These are phyloP conservation scores for Pochonia chlamydosporia DNA, from an alignment of 2,329 filamentous ascomycete species.

Conservation along the genomic window DNA sequence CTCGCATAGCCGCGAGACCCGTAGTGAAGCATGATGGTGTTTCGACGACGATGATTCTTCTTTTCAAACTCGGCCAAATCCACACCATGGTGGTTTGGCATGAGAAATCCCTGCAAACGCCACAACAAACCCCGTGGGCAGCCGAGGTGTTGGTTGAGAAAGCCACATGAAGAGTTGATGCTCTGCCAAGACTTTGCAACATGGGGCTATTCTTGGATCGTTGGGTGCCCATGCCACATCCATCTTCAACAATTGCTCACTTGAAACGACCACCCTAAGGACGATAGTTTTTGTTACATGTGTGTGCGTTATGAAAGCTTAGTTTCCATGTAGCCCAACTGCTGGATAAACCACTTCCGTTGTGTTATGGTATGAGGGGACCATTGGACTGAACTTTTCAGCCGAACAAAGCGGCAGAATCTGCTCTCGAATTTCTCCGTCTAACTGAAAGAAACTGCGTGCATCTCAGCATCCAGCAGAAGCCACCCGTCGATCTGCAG, in stretches of 20 bases:
- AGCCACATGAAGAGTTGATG: not conserved
- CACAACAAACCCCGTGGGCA: slow-evolving; percentile 8
- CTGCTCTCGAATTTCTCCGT: too few relatives aligned
- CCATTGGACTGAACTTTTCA: too few relatives aligned
- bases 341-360: too few relatives aligned
- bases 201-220: slow-evolving; percentile 3
- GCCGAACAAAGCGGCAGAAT: too few relatives aligned
- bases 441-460: too few relatives aligned
- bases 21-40: not conserved
- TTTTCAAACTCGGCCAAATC: slow-evolving; percentile 4
- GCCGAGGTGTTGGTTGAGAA: slow-evolving; percentile 7
- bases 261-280: too few relatives aligned
- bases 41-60: not conserved
- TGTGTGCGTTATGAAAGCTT: too few relatives aligned
- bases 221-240: not conserved
- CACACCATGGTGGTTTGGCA: not conserved
- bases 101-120: slow-evolving; percentile 6
- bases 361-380: too few relatives aligned
- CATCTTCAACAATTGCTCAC: too few relatives aligned
- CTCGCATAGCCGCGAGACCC: not conserved
- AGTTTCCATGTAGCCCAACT: too few relatives aligned
- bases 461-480: too few relatives aligned
- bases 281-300: too few relatives aligned
- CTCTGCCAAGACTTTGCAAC: not conserved
- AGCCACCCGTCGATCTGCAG: slow-evolving; percentile 3